Base-by-base conservation (phyloP, 2,329 filamentous ascomycete genomes). In the Madurella mycetomatis region DNA sequence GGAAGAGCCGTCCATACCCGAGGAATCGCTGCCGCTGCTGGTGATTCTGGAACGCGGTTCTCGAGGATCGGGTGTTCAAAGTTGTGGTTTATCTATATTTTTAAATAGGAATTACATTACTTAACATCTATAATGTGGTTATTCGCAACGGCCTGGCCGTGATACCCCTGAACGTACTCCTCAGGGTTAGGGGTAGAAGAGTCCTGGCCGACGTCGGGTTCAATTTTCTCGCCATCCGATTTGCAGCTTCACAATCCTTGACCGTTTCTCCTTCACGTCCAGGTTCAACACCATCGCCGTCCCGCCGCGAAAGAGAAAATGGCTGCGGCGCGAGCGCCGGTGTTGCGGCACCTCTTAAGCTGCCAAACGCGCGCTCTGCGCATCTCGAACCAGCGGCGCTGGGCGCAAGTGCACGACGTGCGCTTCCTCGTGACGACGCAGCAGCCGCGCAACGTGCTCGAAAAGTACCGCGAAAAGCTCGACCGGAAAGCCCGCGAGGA, bases 401-500 rank as follows among this genome's bases (percentile, higher is more conserved):
- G 90, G 87, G 92, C 92, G 1, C 90, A 90, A 65, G 91, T 96
- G 31, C 90, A 95, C 71, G 90, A 96, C 71, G 85, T 95, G 46
- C 90, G 92, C 60, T 95, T 92, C 77, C 81, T 96, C 44, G 87
- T 87, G 57, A 94, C 90, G 15, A 88, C 91, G 58, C 82, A 83
- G 54, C 76, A 83, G 54, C 79, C 85, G 45, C 80, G 82, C 54
- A 79, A 80, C 63, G 76, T 96, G 40, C 69, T 89, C 60, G 90
- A 95, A 60, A 95, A 89, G 72, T 99, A 99, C 76, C 83, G 83
- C 63, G 81, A 86, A 54, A 96, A 96, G 76, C 85, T 99, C 59
- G 81, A 88, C 61, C 76, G 80, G 60, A 96, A 95, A 73, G 92
- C 90, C 11, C 83, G 84, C 67, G 74, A 86, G 73, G 79, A 88